Base-by-base conservation (phyloP, 1,284 basidiomycete species). In the Ceratobasidium theobromae region DNA sequence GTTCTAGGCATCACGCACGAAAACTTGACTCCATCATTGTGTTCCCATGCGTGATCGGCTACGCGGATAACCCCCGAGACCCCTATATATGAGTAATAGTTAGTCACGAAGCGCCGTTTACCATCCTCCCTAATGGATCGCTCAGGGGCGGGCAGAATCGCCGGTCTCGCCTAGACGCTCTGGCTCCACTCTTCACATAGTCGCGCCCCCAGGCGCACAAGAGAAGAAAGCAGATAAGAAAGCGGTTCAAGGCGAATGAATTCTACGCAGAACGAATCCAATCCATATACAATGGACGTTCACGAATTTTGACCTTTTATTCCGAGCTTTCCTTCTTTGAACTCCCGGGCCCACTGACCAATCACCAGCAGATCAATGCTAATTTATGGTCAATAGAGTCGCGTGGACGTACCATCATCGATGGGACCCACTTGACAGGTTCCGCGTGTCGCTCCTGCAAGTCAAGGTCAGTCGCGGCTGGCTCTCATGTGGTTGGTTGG, bases 391-490 rank as follows among this genome's bases (percentile, higher is more conserved):
- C 16, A 57, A 14, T 43, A 3, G 6, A 18, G 35, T 27, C 2
- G 45, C 16, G 12, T 18, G 11, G n/a, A 51, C 68, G 30, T 52
- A 69, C 69, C 43, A 58, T 21, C 58, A 67, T 67, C 11, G 70
- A 70, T 8, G 70, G 70, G 27, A 70, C 68, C 32, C 62, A 58
- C 53, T 69, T 69, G 11, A 62, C 41, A 5, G 70, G 70, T 23
- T 60, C 62, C 21, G 48, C 53, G 41, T 65, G 55, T 48, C 69
- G 62, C 54, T 60, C 53, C 69, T 70, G 53, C 11, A 41, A 16
- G n/a, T 16, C 4, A 32, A 38, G 43, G 41, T 57, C 25, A 52
- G 52, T 41, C 14, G 12, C n/a, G 18, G 35, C 23, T 18, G 53
- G 27, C 6, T 12, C 25, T 8, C 16, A 12, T 23, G 35, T 27